Percentiles rank a stretch among this genome's conserved stretches.
phyloP scores from a whole-genome alignment of 2,329 filamentous ascomycete species.

The Fusarium sp. region DNA sequence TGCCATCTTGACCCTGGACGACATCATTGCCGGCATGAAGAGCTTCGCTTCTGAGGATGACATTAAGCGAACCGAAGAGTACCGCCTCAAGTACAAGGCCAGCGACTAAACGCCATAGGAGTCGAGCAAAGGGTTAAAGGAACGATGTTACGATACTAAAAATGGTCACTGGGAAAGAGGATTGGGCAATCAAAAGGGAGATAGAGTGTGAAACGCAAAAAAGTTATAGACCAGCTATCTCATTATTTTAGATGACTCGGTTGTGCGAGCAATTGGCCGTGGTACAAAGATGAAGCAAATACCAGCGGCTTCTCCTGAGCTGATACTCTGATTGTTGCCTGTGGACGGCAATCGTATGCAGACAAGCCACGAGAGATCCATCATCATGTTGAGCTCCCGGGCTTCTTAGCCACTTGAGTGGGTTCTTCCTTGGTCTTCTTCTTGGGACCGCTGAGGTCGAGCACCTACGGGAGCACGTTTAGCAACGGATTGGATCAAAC shows the following conservation, averaged over 20 bases:
- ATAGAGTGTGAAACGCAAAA: slow-evolving; percentile 10
- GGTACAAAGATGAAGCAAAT: slow-evolving; percentile 17
- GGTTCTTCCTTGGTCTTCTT: slow-evolving; percentile 44
- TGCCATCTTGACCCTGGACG: slow-evolving; percentile 84
- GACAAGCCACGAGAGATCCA: neutral
- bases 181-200: neutral
- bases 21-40: slow-evolving; percentile 80
- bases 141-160: slow-evolving; percentile 24
- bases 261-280: slow-evolving; percentile 20
- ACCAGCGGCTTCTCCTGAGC: slow-evolving; percentile 10
- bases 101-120: slow-evolving; percentile 58
- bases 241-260: slow-evolving; percentile 29
- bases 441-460: slow-evolving; percentile 40
- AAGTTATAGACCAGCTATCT: slow-evolving; percentile 39
- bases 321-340: slow-evolving; percentile 1
- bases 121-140: neutral
- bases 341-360: neutral
- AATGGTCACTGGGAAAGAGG: slow-evolving; percentile 14
- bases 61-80: slow-evolving; percentile 77
- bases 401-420: slow-evolving; percentile 28
- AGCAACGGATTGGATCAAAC: neutral
- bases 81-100: slow-evolving; percentile 74
- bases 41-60: slow-evolving; percentile 71
- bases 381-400: slow-evolving; percentile 18
- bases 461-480: slow-evolving; percentile 29